A percentile compares a stretch with the other conserved stretches of the same genome.
phyloP scores from a whole-genome alignment of 139 green algal species.

The Picochlorum costavermella region DNA sequence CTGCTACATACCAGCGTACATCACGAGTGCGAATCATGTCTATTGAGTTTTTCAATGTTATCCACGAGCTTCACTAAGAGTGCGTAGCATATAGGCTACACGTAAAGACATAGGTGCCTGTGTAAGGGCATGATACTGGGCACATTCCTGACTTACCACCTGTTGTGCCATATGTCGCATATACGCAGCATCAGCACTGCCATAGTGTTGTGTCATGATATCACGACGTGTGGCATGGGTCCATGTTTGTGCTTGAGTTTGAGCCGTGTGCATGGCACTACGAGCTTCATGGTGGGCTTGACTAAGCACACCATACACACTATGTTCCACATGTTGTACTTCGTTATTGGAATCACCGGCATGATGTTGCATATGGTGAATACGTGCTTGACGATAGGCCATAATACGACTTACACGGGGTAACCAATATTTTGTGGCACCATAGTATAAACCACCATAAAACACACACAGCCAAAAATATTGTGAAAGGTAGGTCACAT shows the following conservation, averaged over 20 bases:
- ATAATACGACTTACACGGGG: conserved; percentile 42
- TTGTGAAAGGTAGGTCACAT: conserved; percentile 50
- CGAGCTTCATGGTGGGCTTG: neutral
- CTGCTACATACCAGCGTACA: conserved; percentile 17
- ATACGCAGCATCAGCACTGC: neutral
- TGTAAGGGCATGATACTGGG: neutral
- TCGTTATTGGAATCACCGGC: neutral
- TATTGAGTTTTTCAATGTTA: neutral
- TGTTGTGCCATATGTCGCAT: neutral
- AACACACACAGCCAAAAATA: conserved; percentile 49
- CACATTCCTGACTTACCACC: neutral
- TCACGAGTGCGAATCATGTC: neutral
- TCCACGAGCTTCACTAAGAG: too few species aligned
- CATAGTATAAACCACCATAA: conserved; percentile 34
- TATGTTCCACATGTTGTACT: neutral
- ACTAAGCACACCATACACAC: neutral
- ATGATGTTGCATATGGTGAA: neutral
- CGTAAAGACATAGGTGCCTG: neutral
- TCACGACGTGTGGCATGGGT: neutral
- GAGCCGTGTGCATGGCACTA: neutral
- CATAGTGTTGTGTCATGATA: neutral
- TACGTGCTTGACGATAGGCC: conserved; percentile 16
- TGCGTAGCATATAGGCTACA: neutral
- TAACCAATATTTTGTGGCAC: conserved; percentile 34
- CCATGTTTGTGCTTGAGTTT: neutral